Evolutionary conservation across 306 rosid genomes (phyloP).

Genomic region (Comarum palustre): DNA sequence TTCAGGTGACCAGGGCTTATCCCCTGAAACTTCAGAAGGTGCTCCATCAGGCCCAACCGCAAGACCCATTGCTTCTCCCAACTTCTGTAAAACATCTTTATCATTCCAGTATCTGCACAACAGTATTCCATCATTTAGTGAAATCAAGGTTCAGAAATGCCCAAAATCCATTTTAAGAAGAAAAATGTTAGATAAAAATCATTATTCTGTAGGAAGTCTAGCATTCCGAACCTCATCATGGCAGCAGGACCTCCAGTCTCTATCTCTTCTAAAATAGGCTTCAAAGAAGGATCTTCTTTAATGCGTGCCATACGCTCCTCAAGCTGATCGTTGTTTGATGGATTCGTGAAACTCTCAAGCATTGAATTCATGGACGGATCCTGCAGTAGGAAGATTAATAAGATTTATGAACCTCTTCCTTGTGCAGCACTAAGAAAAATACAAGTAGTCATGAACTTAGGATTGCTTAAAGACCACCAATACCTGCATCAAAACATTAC

Average conservation of each 20-base stretch:
- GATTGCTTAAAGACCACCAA: slow-evolving; percentile 9
- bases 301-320: slow-evolving; percentile 96
- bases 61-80: slow-evolving; percentile 30
- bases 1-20: slow-evolving; percentile 59
- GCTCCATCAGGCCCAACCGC: slow-evolving; percentile 18
- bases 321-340: slow-evolving; percentile 78
- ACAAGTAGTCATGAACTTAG: slow-evolving; percentile 2
- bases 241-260: slow-evolving; percentile 96
- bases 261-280: slow-evolving; percentile 92
- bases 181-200: slow-evolving; percentile 16
- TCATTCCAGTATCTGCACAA: slow-evolving; percentile 83
- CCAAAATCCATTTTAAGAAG: slow-evolving; percentile 4
- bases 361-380: slow-evolving; percentile 89
- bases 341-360: slow-evolving; percentile 79
- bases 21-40: slow-evolving; percentile 53
- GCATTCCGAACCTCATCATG: slow-evolving; percentile 83
- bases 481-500: slow-evolving; percentile 95
- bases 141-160: slow-evolving; percentile 9
- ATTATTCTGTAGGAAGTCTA: neutral
- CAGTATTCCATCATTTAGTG: slow-evolving; percentile 17
- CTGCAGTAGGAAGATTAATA: slow-evolving; percentile 38
- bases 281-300: slow-evolving; percentile 95
- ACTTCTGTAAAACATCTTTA: slow-evolving; percentile 34
- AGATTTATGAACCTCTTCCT: neutral
- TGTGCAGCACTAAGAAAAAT: neutral